A percentile compares a stretch with the other conserved stretches of the same genome.
Evolutionary conservation across 805 yeast genomes (phyloP).

Genomic region (Saccharomycopsis olivae): DNA sequence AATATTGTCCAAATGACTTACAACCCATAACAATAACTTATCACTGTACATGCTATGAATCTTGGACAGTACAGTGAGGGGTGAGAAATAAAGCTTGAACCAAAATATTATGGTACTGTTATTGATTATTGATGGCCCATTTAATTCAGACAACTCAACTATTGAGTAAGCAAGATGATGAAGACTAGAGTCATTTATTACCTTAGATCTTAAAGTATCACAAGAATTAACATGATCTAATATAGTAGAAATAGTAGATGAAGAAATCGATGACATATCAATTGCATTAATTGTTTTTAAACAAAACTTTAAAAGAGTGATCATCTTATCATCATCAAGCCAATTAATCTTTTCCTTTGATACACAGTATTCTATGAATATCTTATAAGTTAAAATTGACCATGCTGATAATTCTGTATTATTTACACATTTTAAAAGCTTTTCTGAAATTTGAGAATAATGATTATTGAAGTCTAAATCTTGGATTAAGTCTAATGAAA

Average conservation of each 20-base stretch:
- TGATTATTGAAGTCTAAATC: not conserved
- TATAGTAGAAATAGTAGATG: constrained; percentile 20
- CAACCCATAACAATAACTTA: constrained; percentile 41
- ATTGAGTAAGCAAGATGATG: constrained; percentile 37
- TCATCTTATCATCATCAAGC: not conserved
- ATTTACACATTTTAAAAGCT: too few species aligned
- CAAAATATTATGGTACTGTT: constrained; percentile 44
- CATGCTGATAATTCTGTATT: not conserved
- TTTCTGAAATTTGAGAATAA: not conserved
- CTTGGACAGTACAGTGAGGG: constrained; percentile 26
- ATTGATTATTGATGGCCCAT: constrained; percentile 45
- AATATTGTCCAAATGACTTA: constrained; percentile 33
- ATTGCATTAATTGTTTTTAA: constrained; percentile 26
- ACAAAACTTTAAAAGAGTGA: constrained; percentile 23
- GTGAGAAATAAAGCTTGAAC: constrained; percentile 29
- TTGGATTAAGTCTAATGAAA: not conserved
- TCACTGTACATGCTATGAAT: constrained; percentile 23
- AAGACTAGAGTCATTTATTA: constrained; percentile 23
- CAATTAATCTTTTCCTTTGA: not conserved
- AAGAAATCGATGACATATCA: constrained; percentile 21
- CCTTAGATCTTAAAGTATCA: not conserved
- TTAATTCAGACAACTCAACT: constrained; percentile 43
- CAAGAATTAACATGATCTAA: constrained; percentile 10
- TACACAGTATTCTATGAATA: not conserved
- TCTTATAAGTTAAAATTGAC: constrained; percentile 2